Evolutionary conservation across 176 grass and related monocot genomes (phyloP), one percentile per base, ranked within the genome.

Genomic region (Avena insularis): DNA sequence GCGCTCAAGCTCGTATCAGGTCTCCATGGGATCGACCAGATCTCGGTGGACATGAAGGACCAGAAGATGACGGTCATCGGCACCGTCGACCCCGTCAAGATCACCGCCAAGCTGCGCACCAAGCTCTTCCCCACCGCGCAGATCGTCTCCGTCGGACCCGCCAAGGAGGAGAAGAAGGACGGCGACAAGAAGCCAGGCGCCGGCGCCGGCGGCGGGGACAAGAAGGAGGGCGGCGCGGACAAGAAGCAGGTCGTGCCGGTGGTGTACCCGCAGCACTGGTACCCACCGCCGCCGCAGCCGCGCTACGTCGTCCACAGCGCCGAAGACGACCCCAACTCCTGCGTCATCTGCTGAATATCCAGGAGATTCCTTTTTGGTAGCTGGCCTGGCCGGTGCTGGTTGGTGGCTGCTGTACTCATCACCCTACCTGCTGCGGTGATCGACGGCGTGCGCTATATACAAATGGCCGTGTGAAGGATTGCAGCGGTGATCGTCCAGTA

Each of bases 271-370:
- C 25, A 29, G 1, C 23, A 63, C 61, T 85, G 35, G 47, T 87
- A 51, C 56, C 60, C 62, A 0, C 60, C 7, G 79, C 79, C 62
- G 23, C 23, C 40, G 40, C 40, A 21, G 20, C 23, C 61, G 61
- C 83, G 78, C 15, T 91, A 94, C 84, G 43, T 48, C 79, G 89
- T 87, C 74, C 93, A 83, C 45, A 92, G 91, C 86, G 53, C 79
- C 38, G 95, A 93, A 63, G 95, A 95, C 69, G 68, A 95, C 77
- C 91, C 95, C 15, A 95, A 93, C 80, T 70, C 83, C 5, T 98
- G 95, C 77, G 91, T 93, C 50, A 89, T 98, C 69, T 91, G 87
- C 89, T 95, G 86, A 95, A 4, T 4, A 19, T 79, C 78, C 0
- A 8, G 40, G 40, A 43, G 40, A 12, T 20, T 75, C n/a, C 35